Base-by-base conservation (phyloP, 2,329 filamentous ascomycete genomes). In the Triangularia setosa region DNA sequence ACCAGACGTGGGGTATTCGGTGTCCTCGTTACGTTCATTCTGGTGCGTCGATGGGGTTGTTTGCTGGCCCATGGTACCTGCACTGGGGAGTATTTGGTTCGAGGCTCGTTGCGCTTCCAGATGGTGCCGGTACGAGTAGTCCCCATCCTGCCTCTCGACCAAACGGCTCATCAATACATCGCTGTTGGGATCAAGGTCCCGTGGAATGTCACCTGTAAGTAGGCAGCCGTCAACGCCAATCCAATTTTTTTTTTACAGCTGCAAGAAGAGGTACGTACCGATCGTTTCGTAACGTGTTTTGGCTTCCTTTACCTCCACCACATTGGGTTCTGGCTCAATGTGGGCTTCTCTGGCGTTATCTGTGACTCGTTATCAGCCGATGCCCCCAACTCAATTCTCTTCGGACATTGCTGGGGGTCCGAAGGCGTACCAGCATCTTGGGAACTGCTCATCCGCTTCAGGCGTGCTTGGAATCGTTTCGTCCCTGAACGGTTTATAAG, bases 401-500 rank as follows among this genome's bases (percentile, higher is more conserved):
- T 16, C 55, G 55, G 55, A 21, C 7, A 3, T 59, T 24, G 8
- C 14, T 55, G 52, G 30, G 18, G 28, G 9, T 58, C 27, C 30
- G 24, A 23, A 56, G 35, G 24, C 61, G 14, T 64, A 66, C 65
- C 67, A 33, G 35, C 57, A 58, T 64, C 59, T 23, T 67, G 61
- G 7, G 66, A 62, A 24, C 52, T 60, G 40, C 70, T 71, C 7
- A 77, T 60, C 25, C 68, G 61, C 59, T 74, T 71, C 25, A 79
- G 56, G 52, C 65, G 72, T 14, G 72, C 73, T 28, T 72, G 69
- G 58, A 79, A 75, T 12, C 72, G 62, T 59, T 69, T 73, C 14
- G 72, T 72, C 27, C 72, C 72, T 56, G 73, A 76, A 33, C 80
- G 72, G 63, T 79, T 75, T 21, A 82, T 70, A 21, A 82, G 67